phyloP scores from a whole-genome alignment of 257 asterid genomes.

The Anisodus tanguticus region DNA sequence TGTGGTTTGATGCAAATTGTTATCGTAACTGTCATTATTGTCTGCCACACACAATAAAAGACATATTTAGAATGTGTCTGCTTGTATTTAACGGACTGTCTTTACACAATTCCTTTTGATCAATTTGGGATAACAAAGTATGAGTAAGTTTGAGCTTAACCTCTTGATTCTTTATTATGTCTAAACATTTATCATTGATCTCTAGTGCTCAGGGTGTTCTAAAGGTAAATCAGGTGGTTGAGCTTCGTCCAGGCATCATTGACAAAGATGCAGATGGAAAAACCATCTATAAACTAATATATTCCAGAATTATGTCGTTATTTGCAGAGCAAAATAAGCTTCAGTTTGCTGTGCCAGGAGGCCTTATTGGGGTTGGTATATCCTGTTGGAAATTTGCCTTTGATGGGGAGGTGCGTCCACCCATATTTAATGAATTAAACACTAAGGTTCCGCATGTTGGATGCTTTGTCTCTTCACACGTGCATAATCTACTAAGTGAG shows the following conservation, averaged over 20 bases:
- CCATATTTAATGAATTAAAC: too few relatives aligned
- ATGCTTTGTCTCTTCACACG: too few relatives aligned
- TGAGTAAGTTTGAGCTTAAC: not conserved
- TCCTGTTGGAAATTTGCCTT: too few relatives aligned
- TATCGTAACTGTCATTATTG: not conserved
- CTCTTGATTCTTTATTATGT: not conserved
- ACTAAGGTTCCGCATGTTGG: too few relatives aligned
- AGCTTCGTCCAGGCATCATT: constrained; percentile 93
- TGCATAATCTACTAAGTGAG: too few relatives aligned
- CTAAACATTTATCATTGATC: not conserved
- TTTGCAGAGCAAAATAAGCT: constrained; percentile 88
- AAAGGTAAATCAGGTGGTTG: constrained; percentile 78
- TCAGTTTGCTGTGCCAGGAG: constrained; percentile 96
- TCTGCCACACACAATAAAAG: not conserved
- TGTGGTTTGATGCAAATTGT: not conserved
- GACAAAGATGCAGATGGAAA: constrained; percentile 82
- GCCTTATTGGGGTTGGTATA: constrained; percentile 96
- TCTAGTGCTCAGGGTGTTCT: constrained; percentile 75
- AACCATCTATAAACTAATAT: constrained; percentile 85
- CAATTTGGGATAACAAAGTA: not conserved
- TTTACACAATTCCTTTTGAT: not conserved
- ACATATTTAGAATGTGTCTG: not conserved
- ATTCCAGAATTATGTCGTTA: constrained; percentile 82
- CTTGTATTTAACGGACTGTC: not conserved
- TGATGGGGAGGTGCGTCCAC: too few relatives aligned